Conservation (phyloP, 2,329 filamentous ascomycete species). For the Beauveria sp. region DNA sequence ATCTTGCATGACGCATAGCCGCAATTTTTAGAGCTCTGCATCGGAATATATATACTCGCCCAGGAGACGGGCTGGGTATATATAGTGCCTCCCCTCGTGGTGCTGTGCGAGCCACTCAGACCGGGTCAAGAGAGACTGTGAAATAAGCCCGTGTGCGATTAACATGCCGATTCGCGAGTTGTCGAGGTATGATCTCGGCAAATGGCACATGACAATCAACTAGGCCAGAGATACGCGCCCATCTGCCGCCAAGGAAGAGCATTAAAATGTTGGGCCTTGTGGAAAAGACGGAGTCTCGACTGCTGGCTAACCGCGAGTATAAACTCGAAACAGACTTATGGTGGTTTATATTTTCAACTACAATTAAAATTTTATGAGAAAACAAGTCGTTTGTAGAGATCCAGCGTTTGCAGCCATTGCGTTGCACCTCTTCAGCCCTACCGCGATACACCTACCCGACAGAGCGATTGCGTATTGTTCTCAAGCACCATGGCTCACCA, state of each 20-base stretch:
- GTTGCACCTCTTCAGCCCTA: background rate
- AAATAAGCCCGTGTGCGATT: background rate
- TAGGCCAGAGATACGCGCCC: background rate
- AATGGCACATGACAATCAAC: background rate
- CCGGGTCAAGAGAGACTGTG: background rate
- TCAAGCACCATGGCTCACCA: too few relatives aligned
- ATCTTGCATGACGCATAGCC: constrained; percentile 6
- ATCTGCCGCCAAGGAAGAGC: constrained; percentile 9
- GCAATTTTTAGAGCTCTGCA: background rate
- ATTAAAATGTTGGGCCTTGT: constrained; percentile 13
- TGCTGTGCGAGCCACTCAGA: background rate
- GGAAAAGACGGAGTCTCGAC: constrained; percentile 4
- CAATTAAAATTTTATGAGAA: background rate
- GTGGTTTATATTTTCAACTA: constrained; percentile 1
- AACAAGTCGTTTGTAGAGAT: background rate
- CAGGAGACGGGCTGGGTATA: constrained; percentile 5
- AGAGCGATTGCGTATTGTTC: background rate
- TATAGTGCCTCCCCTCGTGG: background rate
- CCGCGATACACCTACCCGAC: background rate
- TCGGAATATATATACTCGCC: constrained; percentile 6
- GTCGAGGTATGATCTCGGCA: background rate
- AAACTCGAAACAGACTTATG: constrained; percentile 9
- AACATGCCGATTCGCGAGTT: background rate
- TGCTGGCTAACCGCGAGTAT: constrained; percentile 2
- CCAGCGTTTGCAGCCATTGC: background rate